A percentile compares a stretch with the other conserved stretches of the same genome.
These are phyloP conservation scores for Boletus eberwhitei DNA, from an alignment of 768 basidiomycete species.

Conservation along the genomic window DNA sequence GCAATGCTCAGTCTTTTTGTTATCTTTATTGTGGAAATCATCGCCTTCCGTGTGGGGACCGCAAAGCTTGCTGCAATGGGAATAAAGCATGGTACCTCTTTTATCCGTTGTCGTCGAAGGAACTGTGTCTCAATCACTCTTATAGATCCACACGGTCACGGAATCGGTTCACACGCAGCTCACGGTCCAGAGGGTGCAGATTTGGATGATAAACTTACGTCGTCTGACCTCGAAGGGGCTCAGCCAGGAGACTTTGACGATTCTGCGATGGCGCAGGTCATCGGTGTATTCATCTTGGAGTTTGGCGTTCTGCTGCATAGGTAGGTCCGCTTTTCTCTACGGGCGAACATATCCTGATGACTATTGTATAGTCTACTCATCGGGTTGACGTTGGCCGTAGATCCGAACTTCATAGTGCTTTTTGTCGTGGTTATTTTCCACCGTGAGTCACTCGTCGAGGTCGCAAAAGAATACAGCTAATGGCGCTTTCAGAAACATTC, in stretches of 20 bases:
- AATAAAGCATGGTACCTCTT: slow-evolving; percentile 50
- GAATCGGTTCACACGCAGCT: slow-evolving; percentile 53
- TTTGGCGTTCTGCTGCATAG: slow-evolving; percentile 91
- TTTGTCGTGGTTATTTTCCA: slow-evolving; percentile 91
- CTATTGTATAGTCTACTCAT: slow-evolving; percentile 60
- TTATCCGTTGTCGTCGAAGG: background rate
- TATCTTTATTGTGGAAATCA: slow-evolving; percentile 82
- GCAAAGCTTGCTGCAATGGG: slow-evolving; percentile 67
- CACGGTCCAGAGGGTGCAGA: slow-evolving; percentile 60
- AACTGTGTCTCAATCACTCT: background rate
- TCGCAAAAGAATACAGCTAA: background rate
- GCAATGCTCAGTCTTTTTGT: slow-evolving; percentile 77
- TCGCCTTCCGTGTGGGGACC: slow-evolving; percentile 86
- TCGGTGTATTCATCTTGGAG: slow-evolving; percentile 90
- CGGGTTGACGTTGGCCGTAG: slow-evolving; percentile 91
- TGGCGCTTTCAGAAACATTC: slow-evolving; percentile 58
- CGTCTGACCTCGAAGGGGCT: slow-evolving; percentile 29
- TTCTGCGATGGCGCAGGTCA: slow-evolving; percentile 60
- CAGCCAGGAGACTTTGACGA: slow-evolving; percentile 32
- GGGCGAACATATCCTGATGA: background rate
- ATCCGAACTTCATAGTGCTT: slow-evolving; percentile 73
- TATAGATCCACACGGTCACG: slow-evolving; percentile 68
- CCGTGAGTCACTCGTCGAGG: slow-evolving; percentile 53
- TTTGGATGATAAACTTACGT: slow-evolving; percentile 4
- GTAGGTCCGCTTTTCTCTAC: slow-evolving; percentile 25